Base-by-base conservation (phyloP, 768 basidiomycete genomes). In the Boletus sensibilis region DNA sequence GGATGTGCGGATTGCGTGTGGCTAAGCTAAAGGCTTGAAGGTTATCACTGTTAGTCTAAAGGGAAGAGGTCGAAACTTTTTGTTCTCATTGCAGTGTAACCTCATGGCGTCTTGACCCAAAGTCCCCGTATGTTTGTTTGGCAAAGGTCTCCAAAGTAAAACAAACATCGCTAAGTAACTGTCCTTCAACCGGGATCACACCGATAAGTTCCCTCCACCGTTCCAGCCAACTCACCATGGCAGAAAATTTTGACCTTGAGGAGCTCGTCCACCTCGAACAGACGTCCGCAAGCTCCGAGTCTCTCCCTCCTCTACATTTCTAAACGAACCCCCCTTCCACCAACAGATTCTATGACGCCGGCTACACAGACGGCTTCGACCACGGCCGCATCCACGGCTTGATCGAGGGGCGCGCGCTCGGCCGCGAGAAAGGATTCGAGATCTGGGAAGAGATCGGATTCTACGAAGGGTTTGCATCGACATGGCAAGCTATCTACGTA, bases 401-500 rank as follows among this genome's bases (percentile, higher is more conserved):
- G 25, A 92, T 94, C 58, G 94, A 99, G 70, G 96, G 96, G 10
- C 80, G 94, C 14, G 88, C 89, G 0, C 79, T 98, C 18, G 96
- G 94, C 2, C 80, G 86, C 52, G 88, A 93, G 63, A 94, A 96
- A 63, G 92, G 90, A 0, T 98, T 87, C 70, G 94, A 96, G 72
- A 86, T 97, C 73, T 98, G 94, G 94, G 95, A 98, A 71, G 96
- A 99, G 71, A 81, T 99, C 13, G 94, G 92, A 2, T 98, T 87
- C 64, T 95, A 95, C 69, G 83, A 95, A 64, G 96, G 94, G 6
- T 88, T 89, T 63, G 92, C 92, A 3, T 58, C 65, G 52, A 81
- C 85, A 53, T 97, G 92, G 91, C 70, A 75, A 56, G 76, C 76
- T 2, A 72, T 90, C 51, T 75, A 76, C 40, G 63, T 72, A 21